Conservation (phyloP, 495 filamentous ascomycete genomes). For the Ascodesmis nigricans region DNA sequence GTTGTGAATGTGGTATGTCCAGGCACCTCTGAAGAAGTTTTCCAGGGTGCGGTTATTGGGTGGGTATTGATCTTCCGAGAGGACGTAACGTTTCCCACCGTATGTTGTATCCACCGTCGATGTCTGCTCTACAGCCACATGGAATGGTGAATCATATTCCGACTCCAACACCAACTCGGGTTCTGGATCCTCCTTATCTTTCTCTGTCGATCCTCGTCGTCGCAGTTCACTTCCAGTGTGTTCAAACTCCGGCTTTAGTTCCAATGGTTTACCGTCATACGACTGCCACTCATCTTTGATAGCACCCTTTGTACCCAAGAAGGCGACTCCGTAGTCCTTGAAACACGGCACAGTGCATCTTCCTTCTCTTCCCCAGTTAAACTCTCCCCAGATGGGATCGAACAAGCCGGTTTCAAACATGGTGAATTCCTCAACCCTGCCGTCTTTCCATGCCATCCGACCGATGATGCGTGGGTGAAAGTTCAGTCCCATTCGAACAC, state of each 20-base stretch:
- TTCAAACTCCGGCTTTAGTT: background rate
- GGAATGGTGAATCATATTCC: conserved; percentile 7
- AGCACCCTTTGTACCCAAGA: conserved; percentile 25
- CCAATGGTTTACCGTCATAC: conserved; percentile 25
- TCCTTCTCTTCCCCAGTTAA: conserved; percentile 31
- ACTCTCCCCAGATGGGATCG: conserved; percentile 37
- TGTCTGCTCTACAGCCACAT: conserved; percentile 12
- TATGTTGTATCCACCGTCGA: conserved; percentile 18
- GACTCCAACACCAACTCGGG: conserved; percentile 1
- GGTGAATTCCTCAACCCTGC: conserved; percentile 29
- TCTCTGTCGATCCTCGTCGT: background rate
- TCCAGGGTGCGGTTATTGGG: conserved; percentile 33
- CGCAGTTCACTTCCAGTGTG: background rate
- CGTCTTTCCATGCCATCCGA: conserved; percentile 35
- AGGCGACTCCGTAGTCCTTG: conserved; percentile 31
- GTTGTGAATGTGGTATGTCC: conserved; percentile 38
- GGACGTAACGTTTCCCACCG: conserved; percentile 24
- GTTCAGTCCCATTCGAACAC: conserved; percentile 36
- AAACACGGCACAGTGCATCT: conserved; percentile 33
- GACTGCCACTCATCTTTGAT: conserved; percentile 32
- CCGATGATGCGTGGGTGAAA: conserved; percentile 35
- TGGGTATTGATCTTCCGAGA: conserved; percentile 29
- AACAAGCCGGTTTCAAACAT: conserved; percentile 37
- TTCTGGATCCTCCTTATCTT: background rate
- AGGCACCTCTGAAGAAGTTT: conserved; percentile 35